Percentiles rank a stretch among this genome's conserved stretches.
These are phyloP conservation scores for Niveomyces coronatus DNA, from an alignment of 2,329 filamentous ascomycete species.

Conservation along the genomic window DNA sequence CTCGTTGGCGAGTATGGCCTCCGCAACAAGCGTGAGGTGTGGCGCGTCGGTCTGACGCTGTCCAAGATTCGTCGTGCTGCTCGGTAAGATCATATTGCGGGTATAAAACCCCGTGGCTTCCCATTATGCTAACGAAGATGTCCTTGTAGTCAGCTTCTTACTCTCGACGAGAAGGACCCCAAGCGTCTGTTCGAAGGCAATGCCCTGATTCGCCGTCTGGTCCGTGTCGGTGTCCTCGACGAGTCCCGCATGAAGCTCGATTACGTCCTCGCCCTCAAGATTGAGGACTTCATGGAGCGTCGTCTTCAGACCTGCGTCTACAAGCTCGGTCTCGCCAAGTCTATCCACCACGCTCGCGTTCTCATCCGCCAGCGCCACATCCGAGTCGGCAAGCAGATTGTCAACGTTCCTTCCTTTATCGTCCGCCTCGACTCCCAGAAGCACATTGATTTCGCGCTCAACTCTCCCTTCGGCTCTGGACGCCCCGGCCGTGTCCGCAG, in stretches of 20 bases:
- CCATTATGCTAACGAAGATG: not conserved
- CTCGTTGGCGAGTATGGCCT: conserved; percentile 99
- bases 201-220: conserved; percentile 98
- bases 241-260: conserved; percentile 99
- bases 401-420: conserved; percentile 99
- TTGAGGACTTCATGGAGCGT: conserved; percentile 99
- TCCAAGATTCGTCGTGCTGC: conserved; percentile 99
- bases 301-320: conserved; percentile 99
- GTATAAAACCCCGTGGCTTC: not conserved
- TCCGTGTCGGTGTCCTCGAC: conserved; percentile 98
- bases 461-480: conserved; percentile 94
- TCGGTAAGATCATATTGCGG: conserved; percentile 51
- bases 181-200: conserved; percentile 99
- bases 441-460: conserved; percentile 99
- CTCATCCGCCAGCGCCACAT: conserved; percentile 99
- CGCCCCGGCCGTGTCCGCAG: conserved; percentile 95
- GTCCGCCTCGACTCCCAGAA: conserved; percentile 99
- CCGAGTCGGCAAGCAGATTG: conserved; percentile 99
- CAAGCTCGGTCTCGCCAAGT: conserved; percentile 99
- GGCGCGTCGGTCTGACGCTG: conserved; percentile 98
- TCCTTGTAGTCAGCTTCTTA: conserved; percentile 81
- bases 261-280: conserved; percentile 99
- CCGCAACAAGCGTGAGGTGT: conserved; percentile 99
- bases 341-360: conserved; percentile 99
- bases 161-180: conserved; percentile 99